Evolutionary conservation across 768 basidiomycete species (phyloP).

Genomic region (Paxillus rubicundulus): DNA sequence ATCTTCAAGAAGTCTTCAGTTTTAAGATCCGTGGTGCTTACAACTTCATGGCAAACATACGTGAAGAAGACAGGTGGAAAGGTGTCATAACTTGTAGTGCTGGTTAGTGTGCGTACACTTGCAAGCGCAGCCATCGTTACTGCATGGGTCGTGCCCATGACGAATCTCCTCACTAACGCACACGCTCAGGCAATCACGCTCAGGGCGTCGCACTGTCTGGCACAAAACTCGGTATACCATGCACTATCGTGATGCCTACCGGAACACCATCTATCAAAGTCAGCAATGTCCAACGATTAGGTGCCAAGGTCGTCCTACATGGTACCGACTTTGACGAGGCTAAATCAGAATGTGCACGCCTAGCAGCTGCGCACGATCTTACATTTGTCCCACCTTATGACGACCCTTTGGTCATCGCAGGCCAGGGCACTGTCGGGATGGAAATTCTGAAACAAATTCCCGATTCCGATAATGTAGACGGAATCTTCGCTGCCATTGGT

Average conservation of each 20-base stretch:
- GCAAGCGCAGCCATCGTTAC: conserved; percentile 9
- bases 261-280: conserved; percentile 97
- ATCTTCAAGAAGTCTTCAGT: conserved; percentile 95
- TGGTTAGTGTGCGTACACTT: conserved; percentile 71
- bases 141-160: neutral
- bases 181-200: conserved; percentile 84
- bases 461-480: conserved; percentile 73
- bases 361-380: conserved; percentile 73
- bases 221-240: conserved; percentile 79
- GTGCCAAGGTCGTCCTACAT: conserved; percentile 91
- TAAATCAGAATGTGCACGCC: conserved; percentile 87
- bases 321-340: conserved; percentile 95
- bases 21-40: conserved; percentile 99
- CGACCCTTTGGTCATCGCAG: conserved; percentile 94
- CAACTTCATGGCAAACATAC: conserved; percentile 93
- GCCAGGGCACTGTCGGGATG: conserved; percentile 93
- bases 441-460: conserved; percentile 91
- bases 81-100: conserved; percentile 98
- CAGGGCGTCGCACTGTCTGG: conserved; percentile 99
- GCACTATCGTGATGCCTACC: conserved; percentile 98
- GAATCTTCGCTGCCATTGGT: conserved; percentile 87
- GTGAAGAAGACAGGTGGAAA: conserved; percentile 90
- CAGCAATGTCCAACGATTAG: conserved; percentile 89
- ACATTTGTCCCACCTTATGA: conserved; percentile 96
- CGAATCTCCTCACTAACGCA: neutral